Evolutionary conservation across 345 rosid genomes (phyloP), one percentile per base, ranked within the genome.

Genomic region (Noccaea bulbosa): DNA sequence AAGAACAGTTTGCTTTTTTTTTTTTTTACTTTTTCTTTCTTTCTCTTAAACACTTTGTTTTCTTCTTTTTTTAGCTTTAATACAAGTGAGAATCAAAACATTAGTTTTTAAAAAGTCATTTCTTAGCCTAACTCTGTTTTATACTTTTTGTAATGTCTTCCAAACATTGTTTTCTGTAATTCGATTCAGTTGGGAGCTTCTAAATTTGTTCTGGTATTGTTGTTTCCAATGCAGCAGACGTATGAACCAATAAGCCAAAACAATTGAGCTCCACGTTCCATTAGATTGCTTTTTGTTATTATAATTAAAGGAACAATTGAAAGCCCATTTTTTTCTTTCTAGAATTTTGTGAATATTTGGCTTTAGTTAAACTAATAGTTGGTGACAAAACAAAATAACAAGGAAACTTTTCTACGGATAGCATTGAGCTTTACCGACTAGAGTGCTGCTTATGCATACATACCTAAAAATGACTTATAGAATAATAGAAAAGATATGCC

Each of bases 1-100:
- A 72, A 55, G 65, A 73, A 57, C 11, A 58, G 5, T 44, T 66
- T 58, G 67, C 67, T 40, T 65, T 66, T 5, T 27, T 47, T 55
- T 51, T 4, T 60, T 34, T 43, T 20, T 1, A 20, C 22, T 20
- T 20, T 20, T 20, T 20, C 22, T 30, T 10, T 5, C 16, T 39
- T 39, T 39, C 11, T 9, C 5, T 22, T 22, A 8, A 61, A n/a
- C 39, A 44, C 56, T 47, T 48, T 47, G 43, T 34, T 33, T 27
- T 27, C 30, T 27, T 27, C 30, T 4, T 27, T 10, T 47, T 33
- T 11, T 10, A 33, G 11, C 45, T 64, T 64, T 64, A 33, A 33
- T 35, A 64, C 17, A 47, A 34, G 45, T 11, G 40, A 57, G 32
- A 65, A 40, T 40, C 8, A 43, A 60, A 46, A 37, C 34, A 44